Evolutionary conservation across 768 basidiomycete species (phyloP).

Genomic region (Trametes sanguinea): DNA sequence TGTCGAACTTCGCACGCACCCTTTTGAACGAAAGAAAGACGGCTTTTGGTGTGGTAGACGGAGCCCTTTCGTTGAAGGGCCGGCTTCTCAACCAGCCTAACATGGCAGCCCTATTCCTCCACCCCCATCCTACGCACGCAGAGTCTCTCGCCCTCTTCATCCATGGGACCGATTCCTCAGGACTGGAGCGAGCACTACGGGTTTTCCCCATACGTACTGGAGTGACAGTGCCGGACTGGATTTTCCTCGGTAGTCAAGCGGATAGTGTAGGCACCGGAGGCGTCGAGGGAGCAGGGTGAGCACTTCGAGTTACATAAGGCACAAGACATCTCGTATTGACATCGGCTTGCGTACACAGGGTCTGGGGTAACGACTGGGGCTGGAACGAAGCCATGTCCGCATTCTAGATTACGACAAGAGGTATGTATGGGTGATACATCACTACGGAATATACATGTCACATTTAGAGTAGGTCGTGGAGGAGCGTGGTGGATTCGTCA

Average conservation of each 20-base stretch:
- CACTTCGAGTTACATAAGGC: background rate
- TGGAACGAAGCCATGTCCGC: slow-evolving; percentile 40
- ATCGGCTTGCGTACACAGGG: slow-evolving; percentile 27
- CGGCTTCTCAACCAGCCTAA: slow-evolving; percentile 19
- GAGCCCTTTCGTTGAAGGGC: slow-evolving; percentile 17
- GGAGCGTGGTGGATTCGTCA: slow-evolving; percentile 32
- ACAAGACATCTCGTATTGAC: slow-evolving; percentile 13
- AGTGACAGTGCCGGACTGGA: slow-evolving; percentile 75
- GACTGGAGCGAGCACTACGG: slow-evolving; percentile 66
- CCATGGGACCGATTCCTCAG: slow-evolving; percentile 53
- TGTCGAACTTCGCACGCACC: slow-evolving; percentile 27
- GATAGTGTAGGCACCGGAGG: slow-evolving; percentile 72
- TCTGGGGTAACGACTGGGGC: slow-evolving; percentile 37
- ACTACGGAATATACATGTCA: slow-evolving; percentile 39
- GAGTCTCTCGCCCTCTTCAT: slow-evolving; percentile 54
- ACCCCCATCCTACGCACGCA: slow-evolving; percentile 55
- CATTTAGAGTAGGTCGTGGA: slow-evolving; percentile 34
- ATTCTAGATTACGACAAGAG: slow-evolving; percentile 39
- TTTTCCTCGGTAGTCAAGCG: slow-evolving; percentile 55
- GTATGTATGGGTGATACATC: slow-evolving; percentile 39
- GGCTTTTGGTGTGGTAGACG: slow-evolving; percentile 20
- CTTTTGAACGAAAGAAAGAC: slow-evolving; percentile 22
- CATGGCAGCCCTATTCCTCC: slow-evolving; percentile 60
- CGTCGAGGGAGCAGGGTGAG: slow-evolving; percentile 75
- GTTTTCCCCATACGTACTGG: slow-evolving; percentile 89